Percentiles rank a stretch among this genome's conserved stretches.
These are phyloP conservation scores for Bolboschoenoplectus hybrid DNA, from an alignment of 202 grass and related monocot species.

Conservation along the genomic window DNA sequence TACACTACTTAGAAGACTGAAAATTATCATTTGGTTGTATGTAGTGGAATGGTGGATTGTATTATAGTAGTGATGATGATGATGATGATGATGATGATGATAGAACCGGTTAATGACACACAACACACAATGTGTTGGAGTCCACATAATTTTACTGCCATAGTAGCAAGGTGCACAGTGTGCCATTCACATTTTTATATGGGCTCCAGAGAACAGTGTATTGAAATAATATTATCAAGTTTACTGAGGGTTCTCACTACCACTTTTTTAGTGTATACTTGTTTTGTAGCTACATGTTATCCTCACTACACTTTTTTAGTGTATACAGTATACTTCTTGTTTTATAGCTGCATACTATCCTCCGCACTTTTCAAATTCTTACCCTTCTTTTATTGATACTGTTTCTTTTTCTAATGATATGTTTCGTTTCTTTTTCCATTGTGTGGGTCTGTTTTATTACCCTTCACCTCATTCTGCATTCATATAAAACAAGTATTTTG, in stretches of 20 bases:
- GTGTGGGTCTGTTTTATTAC: no score
- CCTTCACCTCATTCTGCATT: background rate
- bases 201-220: background rate
- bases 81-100: background rate
- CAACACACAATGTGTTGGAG: background rate
- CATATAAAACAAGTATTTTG: background rate
- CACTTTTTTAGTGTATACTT: background rate
- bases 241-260: background rate
- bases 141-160: background rate
- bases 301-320: background rate
- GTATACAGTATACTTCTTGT: background rate
- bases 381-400: no score
- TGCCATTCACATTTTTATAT: constrained; percentile 8
- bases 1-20: no score
- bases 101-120: background rate
- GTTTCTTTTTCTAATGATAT: no score
- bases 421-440: no score
- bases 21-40: no score
- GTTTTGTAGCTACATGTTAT: background rate
- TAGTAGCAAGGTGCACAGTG: background rate
- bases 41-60: no score
- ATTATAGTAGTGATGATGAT: background rate
- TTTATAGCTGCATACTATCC: background rate
- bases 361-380: no score
- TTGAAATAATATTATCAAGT: background rate